Evolutionary conservation across 768 basidiomycete species (phyloP).

Genomic region (Porpolomopsis calyptriformis): DNA sequence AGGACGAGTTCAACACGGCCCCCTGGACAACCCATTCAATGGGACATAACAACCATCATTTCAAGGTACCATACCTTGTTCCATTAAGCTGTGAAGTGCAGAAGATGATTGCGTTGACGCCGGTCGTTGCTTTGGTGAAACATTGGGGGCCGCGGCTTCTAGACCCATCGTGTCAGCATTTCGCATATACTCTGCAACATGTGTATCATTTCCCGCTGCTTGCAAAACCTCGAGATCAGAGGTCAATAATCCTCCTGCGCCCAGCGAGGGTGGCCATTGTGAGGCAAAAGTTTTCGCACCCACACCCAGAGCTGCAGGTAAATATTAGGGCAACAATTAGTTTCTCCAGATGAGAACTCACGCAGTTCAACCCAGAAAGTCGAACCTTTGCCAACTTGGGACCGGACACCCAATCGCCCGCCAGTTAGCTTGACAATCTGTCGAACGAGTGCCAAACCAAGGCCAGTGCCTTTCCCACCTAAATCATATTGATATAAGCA

Average conservation of each 20-base stretch:
- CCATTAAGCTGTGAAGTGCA: conserved; percentile 58
- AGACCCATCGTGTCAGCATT: conserved; percentile 20
- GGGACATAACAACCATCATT: conserved; percentile 1
- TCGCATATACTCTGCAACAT: conserved; percentile 12
- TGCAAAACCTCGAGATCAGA: conserved; percentile 13
- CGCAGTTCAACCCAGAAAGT: conserved; percentile 84
- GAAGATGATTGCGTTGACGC: conserved; percentile 26
- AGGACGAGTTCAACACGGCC: conserved; percentile 46
- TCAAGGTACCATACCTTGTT: conserved; percentile 34
- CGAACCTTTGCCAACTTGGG: conserved; percentile 57
- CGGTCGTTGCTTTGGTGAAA: conserved; percentile 17
- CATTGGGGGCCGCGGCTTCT: conserved; percentile 21
- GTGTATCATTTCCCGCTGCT: conserved; percentile 13
- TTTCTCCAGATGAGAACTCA: conserved; percentile 8
- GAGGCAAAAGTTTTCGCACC: conserved; percentile 40
- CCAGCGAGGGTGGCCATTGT: conserved; percentile 13
- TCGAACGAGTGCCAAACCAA: conserved; percentile 67
- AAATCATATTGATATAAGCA: neutral
- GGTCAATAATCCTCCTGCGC: conserved; percentile 13
- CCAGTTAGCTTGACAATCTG: conserved; percentile 70
- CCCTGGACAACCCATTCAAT: conserved; percentile 22
- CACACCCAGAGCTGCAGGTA: conserved; percentile 48
- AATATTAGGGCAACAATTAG: neutral
- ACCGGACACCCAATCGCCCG: conserved; percentile 62
- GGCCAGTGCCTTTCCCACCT: conserved; percentile 61